These are phyloP conservation scores for Aspergillus sp. DNA, from an alignment of 2,329 filamentous ascomycete species.

Conservation along the genomic window DNA sequence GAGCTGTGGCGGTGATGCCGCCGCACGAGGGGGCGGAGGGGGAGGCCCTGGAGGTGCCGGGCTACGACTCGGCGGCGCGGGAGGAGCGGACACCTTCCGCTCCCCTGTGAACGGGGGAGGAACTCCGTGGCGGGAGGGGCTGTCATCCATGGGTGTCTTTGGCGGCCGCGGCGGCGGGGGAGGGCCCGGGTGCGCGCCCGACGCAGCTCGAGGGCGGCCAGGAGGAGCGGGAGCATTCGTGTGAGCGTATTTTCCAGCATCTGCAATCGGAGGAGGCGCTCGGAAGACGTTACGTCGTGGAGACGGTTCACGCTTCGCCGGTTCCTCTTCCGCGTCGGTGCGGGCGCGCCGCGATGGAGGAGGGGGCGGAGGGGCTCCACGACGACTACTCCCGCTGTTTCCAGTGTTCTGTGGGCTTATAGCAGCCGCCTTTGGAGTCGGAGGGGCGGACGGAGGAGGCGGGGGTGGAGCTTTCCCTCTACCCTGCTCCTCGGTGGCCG, in stretches of 20 bases:
- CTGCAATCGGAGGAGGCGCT: conserved; percentile 82
- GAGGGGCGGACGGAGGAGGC: conserved; percentile 54
- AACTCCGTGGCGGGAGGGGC: conserved; percentile 65
- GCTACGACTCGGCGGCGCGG: conserved; percentile 71
- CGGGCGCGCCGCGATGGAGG: conserved; percentile 50
- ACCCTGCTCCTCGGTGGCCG: conserved; percentile 45
- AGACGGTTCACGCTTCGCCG: conserved; percentile 68
- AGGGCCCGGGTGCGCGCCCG: conserved; percentile 56
- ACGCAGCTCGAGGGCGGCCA: conserved; percentile 50
- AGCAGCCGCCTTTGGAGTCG: conserved; percentile 39
- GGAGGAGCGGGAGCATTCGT: conserved; percentile 47
- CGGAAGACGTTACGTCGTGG: conserved; percentile 72
- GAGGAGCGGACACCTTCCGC: conserved; percentile 60
- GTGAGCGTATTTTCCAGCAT: conserved; percentile 82
- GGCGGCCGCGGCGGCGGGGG: conserved; percentile 68
- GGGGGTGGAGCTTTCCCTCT: conserved; percentile 59
- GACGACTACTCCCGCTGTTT: conserved; percentile 47
- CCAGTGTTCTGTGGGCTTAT: conserved; percentile 65
- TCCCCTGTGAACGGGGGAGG: conserved; percentile 76
- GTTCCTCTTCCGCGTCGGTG: conserved; percentile 55
- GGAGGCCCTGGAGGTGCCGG: conserved; percentile 61
- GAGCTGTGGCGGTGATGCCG: conserved; percentile 50
- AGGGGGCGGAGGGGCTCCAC: conserved; percentile 62
- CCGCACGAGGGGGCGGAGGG: conserved; percentile 60
- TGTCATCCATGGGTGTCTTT: conserved; percentile 70